phyloP scores from a whole-genome alignment of 345 rosid genomes.

The Dimocarpus longan region DNA sequence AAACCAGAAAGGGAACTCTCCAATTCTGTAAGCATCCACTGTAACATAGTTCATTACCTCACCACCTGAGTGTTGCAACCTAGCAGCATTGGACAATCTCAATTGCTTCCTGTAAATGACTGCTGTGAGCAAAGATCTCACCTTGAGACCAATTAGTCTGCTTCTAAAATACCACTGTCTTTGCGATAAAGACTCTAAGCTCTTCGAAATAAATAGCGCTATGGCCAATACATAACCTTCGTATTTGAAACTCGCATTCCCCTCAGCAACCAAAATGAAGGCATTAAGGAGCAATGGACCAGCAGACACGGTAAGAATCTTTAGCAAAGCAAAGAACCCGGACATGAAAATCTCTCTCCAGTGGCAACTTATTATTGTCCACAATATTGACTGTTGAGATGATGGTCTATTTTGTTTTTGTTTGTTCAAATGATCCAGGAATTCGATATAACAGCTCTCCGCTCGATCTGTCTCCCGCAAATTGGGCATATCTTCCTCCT shows the following conservation, averaged over 20 bases:
- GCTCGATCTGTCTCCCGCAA: constrained; percentile 65
- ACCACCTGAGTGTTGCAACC: constrained; percentile 77
- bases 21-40: constrained; percentile 91
- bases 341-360: constrained; percentile 68
- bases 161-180: constrained; percentile 93
- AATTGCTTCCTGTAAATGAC: constrained; percentile 83
- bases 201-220: constrained; percentile 60
- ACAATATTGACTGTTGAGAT: constrained; percentile 55
- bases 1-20: constrained; percentile 94
- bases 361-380: constrained; percentile 60
- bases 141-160: constrained; percentile 76
- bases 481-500: constrained; percentile 67
- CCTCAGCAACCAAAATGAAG: constrained; percentile 90
- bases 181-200: constrained; percentile 77
- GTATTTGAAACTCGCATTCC: constrained; percentile 56
- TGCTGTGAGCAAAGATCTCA: constrained; percentile 79
- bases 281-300: constrained; percentile 91
- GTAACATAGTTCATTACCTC: constrained; percentile 93
- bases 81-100: constrained; percentile 72
- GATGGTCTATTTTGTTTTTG: constrained; percentile 47
- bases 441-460: constrained; percentile 64
- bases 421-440: constrained; percentile 52
- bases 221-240: constrained; percentile 79
- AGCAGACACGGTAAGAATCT: constrained; percentile 69
- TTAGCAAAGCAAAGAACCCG: constrained; percentile 81